phyloP scores from a whole-genome alignment of 1,284 basidiomycete genomes.

The Xanthoconium separans region DNA sequence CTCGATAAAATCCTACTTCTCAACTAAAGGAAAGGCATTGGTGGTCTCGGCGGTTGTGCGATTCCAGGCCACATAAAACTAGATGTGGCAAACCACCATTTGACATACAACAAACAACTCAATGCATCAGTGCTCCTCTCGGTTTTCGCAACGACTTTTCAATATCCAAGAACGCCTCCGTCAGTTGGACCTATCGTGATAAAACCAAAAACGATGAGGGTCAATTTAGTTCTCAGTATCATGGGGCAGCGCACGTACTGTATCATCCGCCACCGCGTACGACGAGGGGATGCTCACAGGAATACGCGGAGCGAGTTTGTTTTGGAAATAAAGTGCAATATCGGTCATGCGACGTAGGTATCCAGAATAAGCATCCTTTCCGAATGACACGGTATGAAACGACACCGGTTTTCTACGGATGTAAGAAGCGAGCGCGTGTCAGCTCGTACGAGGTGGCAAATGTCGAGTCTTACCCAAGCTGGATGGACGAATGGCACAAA shows the following conservation, averaged over 20 bases:
- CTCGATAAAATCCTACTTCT: too few species aligned
- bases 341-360: conserved; percentile 52
- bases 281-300: conserved; percentile 43
- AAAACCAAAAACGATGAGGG: background rate
- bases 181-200: conserved; percentile 42
- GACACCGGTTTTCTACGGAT: conserved; percentile 52
- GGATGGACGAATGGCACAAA: conserved; percentile 46
- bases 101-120: conserved; percentile 1
- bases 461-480: conserved; percentile 41
- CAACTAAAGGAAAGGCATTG: too few species aligned
- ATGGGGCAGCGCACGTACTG: conserved; percentile 36
- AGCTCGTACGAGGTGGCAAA: background rate
- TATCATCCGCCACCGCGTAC: conserved; percentile 53
- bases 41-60: too few species aligned
- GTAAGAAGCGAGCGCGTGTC: background rate
- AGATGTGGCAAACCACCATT: too few species aligned
- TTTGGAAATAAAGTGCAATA: conserved; percentile 51
- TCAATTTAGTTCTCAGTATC: too few species aligned
- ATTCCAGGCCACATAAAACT: too few species aligned
- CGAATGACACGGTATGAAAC: conserved; percentile 61
- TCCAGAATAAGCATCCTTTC: conserved; percentile 33
- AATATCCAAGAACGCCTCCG: conserved; percentile 61
- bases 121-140: conserved; percentile 46
- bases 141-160: conserved; percentile 59
- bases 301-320: conserved; percentile 40